Conservation (phyloP, 2,329 filamentous ascomycete species). For the Fusarium guadeloupense region DNA sequence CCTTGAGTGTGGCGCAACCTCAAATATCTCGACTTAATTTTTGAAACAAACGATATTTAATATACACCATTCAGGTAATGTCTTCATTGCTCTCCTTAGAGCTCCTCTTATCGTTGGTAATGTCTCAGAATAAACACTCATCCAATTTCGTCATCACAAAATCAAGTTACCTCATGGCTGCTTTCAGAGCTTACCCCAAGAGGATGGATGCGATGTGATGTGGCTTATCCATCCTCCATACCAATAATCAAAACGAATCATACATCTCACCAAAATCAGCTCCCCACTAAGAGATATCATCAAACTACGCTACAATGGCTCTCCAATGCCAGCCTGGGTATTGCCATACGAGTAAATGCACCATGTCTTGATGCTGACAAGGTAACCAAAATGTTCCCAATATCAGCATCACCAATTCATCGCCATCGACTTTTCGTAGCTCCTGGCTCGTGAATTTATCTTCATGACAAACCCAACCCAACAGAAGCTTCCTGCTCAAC, state of each 20-base stretch:
- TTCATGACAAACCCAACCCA: conserved; percentile 46
- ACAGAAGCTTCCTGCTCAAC: conserved; percentile 30
- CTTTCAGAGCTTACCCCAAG: conserved; percentile 12
- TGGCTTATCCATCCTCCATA: conserved; percentile 17
- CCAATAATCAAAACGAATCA: background rate
- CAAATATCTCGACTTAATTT: background rate
- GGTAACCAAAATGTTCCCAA: conserved; percentile 28
- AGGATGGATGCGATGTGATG: too few relatives aligned
- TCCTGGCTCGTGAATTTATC: background rate
- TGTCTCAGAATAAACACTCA: background rate
- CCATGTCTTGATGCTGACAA: conserved; percentile 18
- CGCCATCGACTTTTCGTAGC: background rate
- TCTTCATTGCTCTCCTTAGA: too few relatives aligned
- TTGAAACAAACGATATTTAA: too few relatives aligned
- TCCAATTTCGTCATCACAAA: conserved; percentile 11
- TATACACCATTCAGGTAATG: too few relatives aligned
- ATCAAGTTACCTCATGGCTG: background rate
- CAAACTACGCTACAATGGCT: background rate
- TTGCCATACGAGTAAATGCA: conserved; percentile 2
- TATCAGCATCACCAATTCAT: conserved; percentile 9
- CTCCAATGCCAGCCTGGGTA: conserved; percentile 27
- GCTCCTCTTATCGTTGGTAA: too few relatives aligned
- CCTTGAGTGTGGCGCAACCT: conserved; percentile 33
- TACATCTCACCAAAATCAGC: conserved; percentile 4
- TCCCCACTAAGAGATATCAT: conserved; percentile 7